Evolutionary conservation across 73 alveolate genomes (phyloP).

Genomic region (Chromera velia): DNA sequence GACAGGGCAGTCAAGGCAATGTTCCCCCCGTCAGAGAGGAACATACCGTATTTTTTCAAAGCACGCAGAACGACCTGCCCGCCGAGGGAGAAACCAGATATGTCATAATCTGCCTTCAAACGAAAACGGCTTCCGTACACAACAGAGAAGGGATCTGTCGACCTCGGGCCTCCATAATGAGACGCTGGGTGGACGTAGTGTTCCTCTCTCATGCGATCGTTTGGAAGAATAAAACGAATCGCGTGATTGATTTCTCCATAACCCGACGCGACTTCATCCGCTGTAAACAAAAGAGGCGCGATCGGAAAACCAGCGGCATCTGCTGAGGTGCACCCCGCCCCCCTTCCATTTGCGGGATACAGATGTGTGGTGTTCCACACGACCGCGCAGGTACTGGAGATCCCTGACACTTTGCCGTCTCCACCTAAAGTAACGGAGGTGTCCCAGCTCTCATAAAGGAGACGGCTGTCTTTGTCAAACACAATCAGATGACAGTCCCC

Average conservation of each 20-base stretch:
- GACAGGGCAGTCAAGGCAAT: not conserved
- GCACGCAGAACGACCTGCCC: not conserved
- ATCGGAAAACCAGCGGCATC: not conserved
- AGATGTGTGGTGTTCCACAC: not conserved
- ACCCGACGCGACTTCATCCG: not conserved
- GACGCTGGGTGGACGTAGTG: not conserved
- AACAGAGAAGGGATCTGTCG: not conserved
- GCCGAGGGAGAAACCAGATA: not conserved
- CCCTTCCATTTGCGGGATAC: not conserved
- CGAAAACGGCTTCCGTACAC: not conserved
- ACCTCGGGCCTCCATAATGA: not conserved
- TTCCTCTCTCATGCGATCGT: not conserved
- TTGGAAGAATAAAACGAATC: not conserved
- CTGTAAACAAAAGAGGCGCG: not conserved
- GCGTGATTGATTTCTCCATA: not conserved
- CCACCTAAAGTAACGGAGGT: not conserved
- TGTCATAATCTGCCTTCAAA: not conserved
- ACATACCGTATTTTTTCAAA: not conserved
- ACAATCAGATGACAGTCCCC: not conserved
- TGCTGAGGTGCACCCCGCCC: not conserved
- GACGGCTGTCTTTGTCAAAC: not conserved
- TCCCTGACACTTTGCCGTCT: not conserved
- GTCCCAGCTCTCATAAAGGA: not conserved
- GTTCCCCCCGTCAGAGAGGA: not conserved
- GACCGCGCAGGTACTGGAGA: not conserved